A percentile compares a stretch with the other conserved stretches of the same genome.
These are phyloP conservation scores for Gloeophyllum trabeum DNA, from an alignment of 768 basidiomycete genomes.

Conservation along the genomic window DNA sequence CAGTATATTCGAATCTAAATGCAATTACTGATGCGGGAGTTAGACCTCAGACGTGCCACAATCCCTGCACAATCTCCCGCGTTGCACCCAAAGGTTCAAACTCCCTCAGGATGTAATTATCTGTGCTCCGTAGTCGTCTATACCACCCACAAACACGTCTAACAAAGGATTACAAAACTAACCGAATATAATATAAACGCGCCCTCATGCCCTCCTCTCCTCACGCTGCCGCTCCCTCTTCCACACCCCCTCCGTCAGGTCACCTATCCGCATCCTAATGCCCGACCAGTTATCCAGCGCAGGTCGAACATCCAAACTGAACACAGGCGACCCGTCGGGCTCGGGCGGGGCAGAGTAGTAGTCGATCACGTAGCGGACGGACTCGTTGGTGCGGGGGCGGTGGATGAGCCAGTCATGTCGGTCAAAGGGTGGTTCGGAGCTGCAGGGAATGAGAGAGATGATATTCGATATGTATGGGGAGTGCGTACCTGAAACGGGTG, in stretches of 20 bases:
- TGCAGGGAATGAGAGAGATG: conserved; percentile 18
- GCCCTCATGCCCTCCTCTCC: neutral
- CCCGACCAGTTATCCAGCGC: conserved; percentile 82
- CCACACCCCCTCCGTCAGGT: conserved; percentile 66
- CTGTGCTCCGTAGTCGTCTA: too few relatives aligned
- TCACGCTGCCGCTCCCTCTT: conserved; percentile 2
- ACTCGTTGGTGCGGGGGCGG: conserved; percentile 65
- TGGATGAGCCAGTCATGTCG: conserved; percentile 92
- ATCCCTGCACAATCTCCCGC: too few relatives aligned
- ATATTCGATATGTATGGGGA: conserved; percentile 1
- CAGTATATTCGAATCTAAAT: too few relatives aligned
- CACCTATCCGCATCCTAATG: conserved; percentile 59
- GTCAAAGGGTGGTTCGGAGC: conserved; percentile 90
- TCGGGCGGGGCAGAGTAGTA: conserved; percentile 93
- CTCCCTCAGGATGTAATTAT: too few relatives aligned
- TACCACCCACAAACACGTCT: too few relatives aligned
- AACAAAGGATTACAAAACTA: too few relatives aligned
- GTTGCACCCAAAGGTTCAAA: too few relatives aligned
- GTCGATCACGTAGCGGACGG: conserved; percentile 95
- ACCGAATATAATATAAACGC: too few relatives aligned
- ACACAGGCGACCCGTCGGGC: conserved; percentile 86
- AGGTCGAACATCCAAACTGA: conserved; percentile 90
- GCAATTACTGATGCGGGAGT: too few relatives aligned
- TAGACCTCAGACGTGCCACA: too few relatives aligned
- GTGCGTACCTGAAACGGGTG: conserved; percentile 71